Conservation (phyloP, 1,284 basidiomycete species). For the Ustilago curta region DNA sequence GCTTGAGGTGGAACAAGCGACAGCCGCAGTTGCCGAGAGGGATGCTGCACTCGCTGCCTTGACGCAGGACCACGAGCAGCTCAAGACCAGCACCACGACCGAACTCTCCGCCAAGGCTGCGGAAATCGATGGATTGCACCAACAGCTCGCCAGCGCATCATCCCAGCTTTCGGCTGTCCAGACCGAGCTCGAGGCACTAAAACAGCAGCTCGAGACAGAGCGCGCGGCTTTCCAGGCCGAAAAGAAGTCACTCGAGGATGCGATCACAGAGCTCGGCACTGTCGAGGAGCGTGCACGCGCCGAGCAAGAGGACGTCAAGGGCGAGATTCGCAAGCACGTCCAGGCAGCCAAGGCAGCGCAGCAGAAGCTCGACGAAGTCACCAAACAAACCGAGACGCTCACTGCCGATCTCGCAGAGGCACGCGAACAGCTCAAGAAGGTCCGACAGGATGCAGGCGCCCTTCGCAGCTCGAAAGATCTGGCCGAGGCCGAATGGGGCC, state of each 20-base stretch:
- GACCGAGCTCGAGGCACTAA: conserved; percentile 76
- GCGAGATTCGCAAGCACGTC: conserved; percentile 72
- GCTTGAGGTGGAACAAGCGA: conserved; percentile 80
- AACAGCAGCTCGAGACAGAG: conserved; percentile 75
- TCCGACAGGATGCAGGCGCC: conserved; percentile 40
- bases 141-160: conserved; percentile 75
- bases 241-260: conserved; percentile 67
- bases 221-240: conserved; percentile 79
- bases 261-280: conserved; percentile 60
- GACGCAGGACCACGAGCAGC: conserved; percentile 78
- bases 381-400: conserved; percentile 74
- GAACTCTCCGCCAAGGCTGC: conserved; percentile 75
- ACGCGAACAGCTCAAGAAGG: conserved; percentile 51
- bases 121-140: conserved; percentile 77
- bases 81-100: conserved; percentile 66
- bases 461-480: conserved; percentile 73
- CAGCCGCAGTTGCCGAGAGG: conserved; percentile 77
- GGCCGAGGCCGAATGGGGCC: conserved; percentile 76
- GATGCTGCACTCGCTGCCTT: conserved; percentile 77
- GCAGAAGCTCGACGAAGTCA: conserved; percentile 78
- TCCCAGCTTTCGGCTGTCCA: conserved; percentile 75
- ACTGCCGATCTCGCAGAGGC: conserved; percentile 80
- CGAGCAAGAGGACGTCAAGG: conserved; percentile 74
- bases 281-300: conserved; percentile 59
- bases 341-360: conserved; percentile 83